Evolutionary conservation across 129 eudicot genomes (phyloP), one percentile per base, ranked within the genome.

Genomic region (Lactuca sativa): DNA sequence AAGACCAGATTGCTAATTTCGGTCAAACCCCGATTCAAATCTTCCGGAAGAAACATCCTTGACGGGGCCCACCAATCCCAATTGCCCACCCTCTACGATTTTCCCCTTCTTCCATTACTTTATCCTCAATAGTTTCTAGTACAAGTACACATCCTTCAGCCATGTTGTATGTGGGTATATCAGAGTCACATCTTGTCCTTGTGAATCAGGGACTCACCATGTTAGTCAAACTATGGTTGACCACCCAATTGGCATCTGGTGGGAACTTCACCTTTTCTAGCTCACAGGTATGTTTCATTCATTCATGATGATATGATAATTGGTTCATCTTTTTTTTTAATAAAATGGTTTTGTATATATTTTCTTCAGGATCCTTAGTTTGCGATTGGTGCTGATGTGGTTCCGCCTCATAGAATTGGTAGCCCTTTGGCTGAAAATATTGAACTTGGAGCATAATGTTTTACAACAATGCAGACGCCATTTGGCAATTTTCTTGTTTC

Each of bases 61-160:
- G 99, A 77, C 85, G 99, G 63, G 99, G 99, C 62, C 97, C 96
- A n/a, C 99, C 99, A 13, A 84, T 95, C 70, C 99, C 99, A 48
- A 95, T 95, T 65, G 91, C 99, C 68, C 99, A 95, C 74, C 99
- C 97, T 69, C 78, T 95, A 56, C 86, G 83, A 69, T 95, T 83
- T 66, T 96, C 99, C 66, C 99, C 99, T 66, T 84, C 85, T 55
- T 95, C 97, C 62, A 95, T 95, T 48, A 86, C 73, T 71, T 72
- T 95, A 82, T 87, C 95, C 57, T 87, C 99, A 18, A 76, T 95
- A 10, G 83, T 85, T 43, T 64, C 96, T 5, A 81, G 87, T 66
- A 71, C 85, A 70, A 81, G 58, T 72, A 69, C 32, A 57, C 73
- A 64, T 31, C 79, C 88, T 56, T 85, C 99, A 77, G 83, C 91